Conservation (phyloP, 805 yeast species). For the Soucietia sequanensis region DNA sequence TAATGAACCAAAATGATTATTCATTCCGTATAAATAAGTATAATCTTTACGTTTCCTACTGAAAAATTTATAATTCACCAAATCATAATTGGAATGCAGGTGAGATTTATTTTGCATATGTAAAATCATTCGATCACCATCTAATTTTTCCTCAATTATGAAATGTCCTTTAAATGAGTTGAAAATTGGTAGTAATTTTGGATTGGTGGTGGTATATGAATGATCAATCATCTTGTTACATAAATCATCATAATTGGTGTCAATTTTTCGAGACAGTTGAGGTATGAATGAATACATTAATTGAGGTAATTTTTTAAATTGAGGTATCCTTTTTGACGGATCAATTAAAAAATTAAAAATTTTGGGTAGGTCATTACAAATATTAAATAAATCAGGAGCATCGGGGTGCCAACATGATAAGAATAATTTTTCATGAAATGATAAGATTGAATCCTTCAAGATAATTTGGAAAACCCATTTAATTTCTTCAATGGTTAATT, state of each 20-base stretch:
- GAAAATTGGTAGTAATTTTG: conserved; percentile 16
- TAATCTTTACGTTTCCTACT: conserved; percentile 75
- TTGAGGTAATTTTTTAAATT: conserved; percentile 39
- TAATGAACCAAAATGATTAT: conserved; percentile 49
- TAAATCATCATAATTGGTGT: conserved; percentile 48
- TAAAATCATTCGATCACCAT: conserved; percentile 84
- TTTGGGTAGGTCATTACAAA: conserved; percentile 60
- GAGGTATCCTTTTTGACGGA: conserved; percentile 42
- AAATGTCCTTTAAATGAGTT: conserved; percentile 35
- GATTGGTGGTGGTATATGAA: conserved; percentile 7
- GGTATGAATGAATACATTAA: conserved; percentile 67
- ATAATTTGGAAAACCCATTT: conserved; percentile 68
- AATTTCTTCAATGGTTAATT: conserved; percentile 60
- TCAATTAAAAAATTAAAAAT: conserved; percentile 61
- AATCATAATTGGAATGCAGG: conserved; percentile 1
- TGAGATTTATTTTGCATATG: conserved; percentile 49
- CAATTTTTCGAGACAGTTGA: conserved; percentile 63
- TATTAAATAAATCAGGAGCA: conserved; percentile 60
- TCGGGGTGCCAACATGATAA: conserved; percentile 75
- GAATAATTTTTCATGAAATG: conserved; percentile 58
- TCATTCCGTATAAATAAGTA: conserved; percentile 64
- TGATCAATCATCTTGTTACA: conserved; percentile 39
- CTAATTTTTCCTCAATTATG: conserved; percentile 85
- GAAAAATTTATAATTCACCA: conserved; percentile 43
- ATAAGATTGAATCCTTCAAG: conserved; percentile 57